Conservation (phyloP, 495 filamentous ascomycete genomes). For the Acidomyces sp. region DNA sequence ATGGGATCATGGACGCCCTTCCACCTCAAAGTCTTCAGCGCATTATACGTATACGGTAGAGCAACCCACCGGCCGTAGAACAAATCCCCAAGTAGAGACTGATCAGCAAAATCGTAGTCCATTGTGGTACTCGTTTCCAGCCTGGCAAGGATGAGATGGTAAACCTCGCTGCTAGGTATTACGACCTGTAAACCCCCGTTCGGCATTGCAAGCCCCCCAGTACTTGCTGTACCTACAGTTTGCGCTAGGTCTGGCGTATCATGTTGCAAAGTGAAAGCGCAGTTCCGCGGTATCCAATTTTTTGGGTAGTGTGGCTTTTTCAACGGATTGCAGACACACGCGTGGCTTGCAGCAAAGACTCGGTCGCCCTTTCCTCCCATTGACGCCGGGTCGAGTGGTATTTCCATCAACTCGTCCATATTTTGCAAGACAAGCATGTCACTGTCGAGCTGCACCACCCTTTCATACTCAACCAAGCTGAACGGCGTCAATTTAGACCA, state of each 20-base stretch:
- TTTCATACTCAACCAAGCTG: conserved; percentile 52
- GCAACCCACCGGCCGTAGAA: conserved; percentile 58
- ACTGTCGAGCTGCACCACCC: conserved; percentile 67
- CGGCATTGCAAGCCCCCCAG: conserved; percentile 47
- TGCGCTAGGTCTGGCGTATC: conserved; percentile 43
- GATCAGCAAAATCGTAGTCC: conserved; percentile 62
- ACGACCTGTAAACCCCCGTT: conserved; percentile 69
- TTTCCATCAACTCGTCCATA: conserved; percentile 78
- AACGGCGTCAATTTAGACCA: conserved; percentile 78
- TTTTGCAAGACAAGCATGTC: conserved; percentile 69
- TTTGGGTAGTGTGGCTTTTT: conserved; percentile 61
- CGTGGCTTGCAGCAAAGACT: conserved; percentile 62
- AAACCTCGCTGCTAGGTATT: conserved; percentile 44
- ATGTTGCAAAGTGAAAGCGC: conserved; percentile 63
- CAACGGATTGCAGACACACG: conserved; percentile 72
- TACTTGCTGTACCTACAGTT: conserved; percentile 36
- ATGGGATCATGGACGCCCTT: conserved; percentile 53
- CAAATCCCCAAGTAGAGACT: conserved; percentile 53
- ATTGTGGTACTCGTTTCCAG: conserved; percentile 34
- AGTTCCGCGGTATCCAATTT: conserved; percentile 60
- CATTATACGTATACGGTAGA: conserved; percentile 71
- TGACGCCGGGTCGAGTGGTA: conserved; percentile 47
- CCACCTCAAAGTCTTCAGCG: conserved; percentile 63
- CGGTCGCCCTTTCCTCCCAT: conserved; percentile 38
- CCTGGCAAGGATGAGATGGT: conserved; percentile 40